A percentile compares a stretch with the other conserved stretches of the same genome.
These are phyloP conservation scores for Cryphonectria parasitica DNA, from an alignment of 2,329 filamentous ascomycete genomes.

Conservation along the genomic window DNA sequence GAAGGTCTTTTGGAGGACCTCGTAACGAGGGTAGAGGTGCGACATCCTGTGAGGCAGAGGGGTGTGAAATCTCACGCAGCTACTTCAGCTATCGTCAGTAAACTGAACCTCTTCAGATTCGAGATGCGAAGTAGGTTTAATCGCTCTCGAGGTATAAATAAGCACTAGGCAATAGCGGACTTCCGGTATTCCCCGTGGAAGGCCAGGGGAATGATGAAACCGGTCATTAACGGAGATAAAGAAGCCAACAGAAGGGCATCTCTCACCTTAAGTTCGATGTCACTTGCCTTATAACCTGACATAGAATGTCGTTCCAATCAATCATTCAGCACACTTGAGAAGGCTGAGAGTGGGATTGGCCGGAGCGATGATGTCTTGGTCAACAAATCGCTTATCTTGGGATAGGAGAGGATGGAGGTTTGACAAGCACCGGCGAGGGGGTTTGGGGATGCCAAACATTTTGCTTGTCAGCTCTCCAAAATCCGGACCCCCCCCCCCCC, in stretches of 20 bases:
- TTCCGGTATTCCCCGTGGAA: conserved; percentile 4
- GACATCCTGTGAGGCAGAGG: conserved; percentile 48
- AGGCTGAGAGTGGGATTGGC: background rate
- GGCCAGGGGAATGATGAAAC: background rate
- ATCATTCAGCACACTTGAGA: background rate
- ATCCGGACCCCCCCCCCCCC: background rate
- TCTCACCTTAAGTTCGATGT: background rate
- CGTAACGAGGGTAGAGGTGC: conserved; percentile 57
- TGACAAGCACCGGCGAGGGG: background rate
- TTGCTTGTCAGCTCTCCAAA: background rate
- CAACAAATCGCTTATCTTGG: background rate
- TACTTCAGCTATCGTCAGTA: background rate
- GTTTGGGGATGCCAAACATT: too few species aligned
- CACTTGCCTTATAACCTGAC: background rate
- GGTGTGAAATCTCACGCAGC: conserved; percentile 5
- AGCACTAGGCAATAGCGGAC: background rate
- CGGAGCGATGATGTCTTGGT: background rate
- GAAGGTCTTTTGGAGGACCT: conserved; percentile 59
- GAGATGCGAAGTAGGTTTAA: background rate
- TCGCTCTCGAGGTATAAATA: conserved; percentile 5
- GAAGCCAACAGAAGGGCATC: background rate
- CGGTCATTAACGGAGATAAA: background rate
- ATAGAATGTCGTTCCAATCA: background rate
- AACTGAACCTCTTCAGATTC: background rate
- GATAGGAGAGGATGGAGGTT: background rate